A percentile compares a stretch with the other conserved stretches of the same genome.
Conservation (phyloP, 331 rosid species). For the Malus hybrid region DNA sequence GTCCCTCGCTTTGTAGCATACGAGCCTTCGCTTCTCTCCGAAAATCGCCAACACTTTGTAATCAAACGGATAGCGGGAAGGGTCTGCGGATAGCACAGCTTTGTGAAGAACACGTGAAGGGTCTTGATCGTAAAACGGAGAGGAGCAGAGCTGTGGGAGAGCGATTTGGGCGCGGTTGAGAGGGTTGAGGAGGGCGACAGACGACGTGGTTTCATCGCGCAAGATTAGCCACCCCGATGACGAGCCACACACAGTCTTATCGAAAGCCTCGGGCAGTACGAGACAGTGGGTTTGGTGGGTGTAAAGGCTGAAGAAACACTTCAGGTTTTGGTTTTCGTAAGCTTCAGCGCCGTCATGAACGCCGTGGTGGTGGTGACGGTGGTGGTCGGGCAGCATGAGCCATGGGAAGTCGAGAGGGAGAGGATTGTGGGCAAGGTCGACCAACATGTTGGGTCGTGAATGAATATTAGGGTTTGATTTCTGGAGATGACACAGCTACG, state of each 20-base stretch:
- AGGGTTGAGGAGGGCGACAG: neutral
- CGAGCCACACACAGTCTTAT: neutral
- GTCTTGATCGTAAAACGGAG: neutral
- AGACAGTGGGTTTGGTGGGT: neutral
- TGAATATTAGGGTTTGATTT: neutral
- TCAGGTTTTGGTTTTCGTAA: neutral
- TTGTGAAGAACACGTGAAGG: neutral
- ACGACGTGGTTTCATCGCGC: neutral
- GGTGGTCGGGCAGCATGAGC: constrained; percentile 3
- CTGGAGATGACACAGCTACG: neutral
- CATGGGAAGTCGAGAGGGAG: neutral
- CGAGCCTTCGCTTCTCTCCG: neutral
- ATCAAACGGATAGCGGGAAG: neutral
- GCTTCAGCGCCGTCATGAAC: neutral
- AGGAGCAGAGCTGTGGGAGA: neutral
- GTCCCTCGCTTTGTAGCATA: neutral
- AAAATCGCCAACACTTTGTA: neutral
- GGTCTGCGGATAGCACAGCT: constrained; percentile 1
- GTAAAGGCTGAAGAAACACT: neutral
- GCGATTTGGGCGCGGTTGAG: neutral
- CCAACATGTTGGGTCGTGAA: neutral
- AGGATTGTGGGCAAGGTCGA: neutral
- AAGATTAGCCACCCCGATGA: constrained; percentile 3
- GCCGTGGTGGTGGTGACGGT: neutral
- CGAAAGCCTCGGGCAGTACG: neutral